Conservation (phyloP, 345 rosid genomes). For the Salix dunnii region DNA sequence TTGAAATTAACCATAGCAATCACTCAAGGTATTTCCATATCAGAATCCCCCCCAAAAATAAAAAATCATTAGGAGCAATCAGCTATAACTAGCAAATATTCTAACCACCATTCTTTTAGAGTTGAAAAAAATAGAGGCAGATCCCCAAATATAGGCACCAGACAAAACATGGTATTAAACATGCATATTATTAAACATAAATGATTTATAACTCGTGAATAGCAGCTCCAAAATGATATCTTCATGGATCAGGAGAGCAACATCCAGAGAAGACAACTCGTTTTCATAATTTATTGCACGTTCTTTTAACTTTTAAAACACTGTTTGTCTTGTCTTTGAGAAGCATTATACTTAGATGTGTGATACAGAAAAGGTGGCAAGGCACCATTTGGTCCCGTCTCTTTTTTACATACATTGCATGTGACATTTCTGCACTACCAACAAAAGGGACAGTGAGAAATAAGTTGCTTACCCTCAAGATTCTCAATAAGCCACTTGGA, state of each 20-base stretch:
- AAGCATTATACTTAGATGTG: not conserved
- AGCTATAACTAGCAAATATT: slow-evolving; percentile 8
- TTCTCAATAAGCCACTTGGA: slow-evolving; percentile 49
- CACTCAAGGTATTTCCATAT: not conserved
- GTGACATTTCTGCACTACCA: not conserved
- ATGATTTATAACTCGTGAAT: not conserved
- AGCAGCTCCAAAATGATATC: not conserved
- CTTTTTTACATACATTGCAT: not conserved
- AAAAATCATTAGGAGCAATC: not conserved
- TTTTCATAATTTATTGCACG: not conserved
- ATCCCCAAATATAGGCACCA: slow-evolving; percentile 8
- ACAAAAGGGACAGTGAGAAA: not conserved
- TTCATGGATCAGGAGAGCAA: not conserved
- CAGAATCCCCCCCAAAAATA: not conserved
- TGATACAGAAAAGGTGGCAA: not conserved
- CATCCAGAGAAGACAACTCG: not conserved
- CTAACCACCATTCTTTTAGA: slow-evolving; percentile 7
- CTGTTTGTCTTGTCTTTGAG: not conserved
- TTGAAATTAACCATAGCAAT: not conserved
- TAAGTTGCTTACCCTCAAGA: slow-evolving; percentile 41
- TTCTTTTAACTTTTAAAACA: not conserved
- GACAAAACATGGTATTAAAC: not conserved
- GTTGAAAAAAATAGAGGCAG: slow-evolving; percentile 3
- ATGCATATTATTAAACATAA: not conserved
- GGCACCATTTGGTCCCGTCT: not conserved